phyloP scores from a whole-genome alignment of 352 stramenopile genomes.

The Globisporangium acanthophoron region DNA sequence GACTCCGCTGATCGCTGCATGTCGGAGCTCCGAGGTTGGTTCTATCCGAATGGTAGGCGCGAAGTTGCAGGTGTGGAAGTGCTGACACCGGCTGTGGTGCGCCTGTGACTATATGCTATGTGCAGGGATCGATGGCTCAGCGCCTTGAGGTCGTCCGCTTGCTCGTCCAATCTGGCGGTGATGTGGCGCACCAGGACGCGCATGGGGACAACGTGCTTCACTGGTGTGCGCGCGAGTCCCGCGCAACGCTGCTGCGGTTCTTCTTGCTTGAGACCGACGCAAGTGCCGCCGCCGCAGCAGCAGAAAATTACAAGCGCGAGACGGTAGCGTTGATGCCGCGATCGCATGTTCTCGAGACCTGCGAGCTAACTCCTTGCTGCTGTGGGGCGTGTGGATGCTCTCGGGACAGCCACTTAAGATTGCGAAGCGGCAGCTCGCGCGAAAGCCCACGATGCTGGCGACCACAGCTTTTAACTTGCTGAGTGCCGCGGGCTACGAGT shows the following conservation, averaged over 20 bases:
- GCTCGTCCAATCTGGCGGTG: constrained; percentile 36
- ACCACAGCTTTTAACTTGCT: constrained; percentile 37
- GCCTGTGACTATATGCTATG: background rate
- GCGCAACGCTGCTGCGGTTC: constrained; percentile 42
- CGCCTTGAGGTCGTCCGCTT: constrained; percentile 46
- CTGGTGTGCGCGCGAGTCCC: constrained; percentile 56
- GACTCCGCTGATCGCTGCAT: constrained; percentile 56
- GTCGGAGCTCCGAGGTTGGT: constrained; percentile 29
- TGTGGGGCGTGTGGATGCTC: background rate
- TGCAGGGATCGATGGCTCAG: constrained; percentile 25
- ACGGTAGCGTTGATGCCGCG: constrained; percentile 20
- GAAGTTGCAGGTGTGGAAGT: background rate
- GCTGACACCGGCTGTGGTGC: background rate
- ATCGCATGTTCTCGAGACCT: background rate
- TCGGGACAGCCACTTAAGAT: constrained; percentile 40
- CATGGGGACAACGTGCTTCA: constrained; percentile 67
- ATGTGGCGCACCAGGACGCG: constrained; percentile 37
- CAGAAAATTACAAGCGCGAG: constrained; percentile 52
- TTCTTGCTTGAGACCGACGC: constrained; percentile 60
- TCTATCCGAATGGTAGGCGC: too few species aligned
- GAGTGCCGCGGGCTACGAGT: constrained; percentile 32
- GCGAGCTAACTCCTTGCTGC: background rate
- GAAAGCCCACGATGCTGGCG: constrained; percentile 21
- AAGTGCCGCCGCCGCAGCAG: constrained; percentile 28
- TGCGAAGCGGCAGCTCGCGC: constrained; percentile 33